These are phyloP conservation scores for Agroathelia rolfsii DNA, from an alignment of 1,284 basidiomycete genomes.

Conservation along the genomic window DNA sequence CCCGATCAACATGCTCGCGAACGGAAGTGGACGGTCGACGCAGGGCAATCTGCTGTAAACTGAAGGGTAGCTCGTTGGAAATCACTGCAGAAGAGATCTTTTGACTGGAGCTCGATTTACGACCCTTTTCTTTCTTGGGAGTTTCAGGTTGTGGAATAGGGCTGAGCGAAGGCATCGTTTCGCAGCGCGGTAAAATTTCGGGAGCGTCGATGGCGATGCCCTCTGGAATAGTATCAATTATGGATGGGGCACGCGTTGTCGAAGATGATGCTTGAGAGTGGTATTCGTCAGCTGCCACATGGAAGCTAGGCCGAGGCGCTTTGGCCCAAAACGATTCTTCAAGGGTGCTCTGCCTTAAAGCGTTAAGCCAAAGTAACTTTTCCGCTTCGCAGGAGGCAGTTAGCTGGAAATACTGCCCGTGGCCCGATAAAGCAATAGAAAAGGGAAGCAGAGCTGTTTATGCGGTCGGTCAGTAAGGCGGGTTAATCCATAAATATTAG, in stretches of 20 bases:
- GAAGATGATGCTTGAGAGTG: conserved; percentile 28
- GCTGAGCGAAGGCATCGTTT: conserved; percentile 18
- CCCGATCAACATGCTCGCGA: conserved; percentile 59
- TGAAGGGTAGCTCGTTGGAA: too few relatives aligned
- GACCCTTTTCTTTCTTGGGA: conserved; percentile 11
- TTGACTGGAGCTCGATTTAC: conserved; percentile 8
- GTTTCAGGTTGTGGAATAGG: conserved; percentile 7
- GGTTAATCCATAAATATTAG: conserved; percentile 5
- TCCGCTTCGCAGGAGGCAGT: conserved; percentile 75
- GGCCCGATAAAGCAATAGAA: conserved; percentile 66
- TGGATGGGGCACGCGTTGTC: conserved; percentile 33
- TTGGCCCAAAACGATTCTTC: conserved; percentile 37
- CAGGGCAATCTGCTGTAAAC: conserved; percentile 57
- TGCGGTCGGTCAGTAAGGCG: conserved; percentile 8
- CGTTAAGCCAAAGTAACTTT: conserved; percentile 74
- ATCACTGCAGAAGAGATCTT: conserved; percentile 34
- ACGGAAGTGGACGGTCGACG: conserved; percentile 60
- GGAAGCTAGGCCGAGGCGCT: conserved; percentile 53
- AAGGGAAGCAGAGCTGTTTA: conserved; percentile 66
- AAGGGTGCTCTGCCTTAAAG: conserved; percentile 41
- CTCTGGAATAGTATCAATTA: conserved; percentile 55
- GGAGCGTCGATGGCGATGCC: conserved; percentile 24
- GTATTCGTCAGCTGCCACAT: conserved; percentile 29
- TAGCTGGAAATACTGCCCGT: conserved; percentile 70
- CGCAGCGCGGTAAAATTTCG: conserved; percentile 21